These are phyloP conservation scores for Digitaria exilis DNA, from an alignment of 202 grass and related monocot genomes.

Conservation along the genomic window DNA sequence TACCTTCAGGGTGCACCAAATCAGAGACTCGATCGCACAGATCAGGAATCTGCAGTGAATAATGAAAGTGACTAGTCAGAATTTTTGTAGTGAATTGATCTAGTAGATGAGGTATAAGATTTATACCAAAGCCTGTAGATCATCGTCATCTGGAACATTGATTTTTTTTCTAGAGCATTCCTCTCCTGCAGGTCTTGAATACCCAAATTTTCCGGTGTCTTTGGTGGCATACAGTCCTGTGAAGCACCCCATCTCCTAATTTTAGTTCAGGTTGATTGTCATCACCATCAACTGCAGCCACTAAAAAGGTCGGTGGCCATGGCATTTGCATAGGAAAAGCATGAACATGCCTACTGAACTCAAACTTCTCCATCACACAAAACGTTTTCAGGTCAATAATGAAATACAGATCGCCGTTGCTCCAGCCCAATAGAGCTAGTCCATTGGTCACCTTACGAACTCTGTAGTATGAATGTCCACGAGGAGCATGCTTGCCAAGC, in stretches of 20 bases:
- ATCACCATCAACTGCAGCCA: not conserved
- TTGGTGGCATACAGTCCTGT: slow-evolving; percentile 44
- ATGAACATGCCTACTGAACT: not conserved
- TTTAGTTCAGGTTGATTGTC: slow-evolving; percentile 31
- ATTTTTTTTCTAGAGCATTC: slow-evolving; percentile 60
- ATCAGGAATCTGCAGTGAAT: slow-evolving; percentile 67
- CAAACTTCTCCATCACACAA: not conserved
- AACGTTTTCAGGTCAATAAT: not conserved
- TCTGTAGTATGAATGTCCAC: not conserved
- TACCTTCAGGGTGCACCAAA: slow-evolving; percentile 54
- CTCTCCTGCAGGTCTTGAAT: slow-evolving; percentile 59
- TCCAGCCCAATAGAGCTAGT: not conserved
- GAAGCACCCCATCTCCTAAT: slow-evolving; percentile 21
- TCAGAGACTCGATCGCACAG: slow-evolving; percentile 66
- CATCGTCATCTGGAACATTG: slow-evolving; percentile 67
- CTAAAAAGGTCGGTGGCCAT: not conserved
- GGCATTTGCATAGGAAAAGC: not conserved
- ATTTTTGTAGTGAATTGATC: not conserved
- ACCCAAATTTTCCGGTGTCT: slow-evolving; percentile 39
- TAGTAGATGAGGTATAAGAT: slow-evolving; percentile 33
- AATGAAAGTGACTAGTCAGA: slow-evolving; percentile 28
- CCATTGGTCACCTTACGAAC: not conserved
- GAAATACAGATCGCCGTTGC: not conserved
- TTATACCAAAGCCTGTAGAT: slow-evolving; percentile 83
- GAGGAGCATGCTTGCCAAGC: not conserved